Evolutionary conservation across 2,329 filamentous ascomycete genomes (phyloP), one percentile per base, ranked within the genome.

Genomic region (Aspergillus fijiensis): DNA sequence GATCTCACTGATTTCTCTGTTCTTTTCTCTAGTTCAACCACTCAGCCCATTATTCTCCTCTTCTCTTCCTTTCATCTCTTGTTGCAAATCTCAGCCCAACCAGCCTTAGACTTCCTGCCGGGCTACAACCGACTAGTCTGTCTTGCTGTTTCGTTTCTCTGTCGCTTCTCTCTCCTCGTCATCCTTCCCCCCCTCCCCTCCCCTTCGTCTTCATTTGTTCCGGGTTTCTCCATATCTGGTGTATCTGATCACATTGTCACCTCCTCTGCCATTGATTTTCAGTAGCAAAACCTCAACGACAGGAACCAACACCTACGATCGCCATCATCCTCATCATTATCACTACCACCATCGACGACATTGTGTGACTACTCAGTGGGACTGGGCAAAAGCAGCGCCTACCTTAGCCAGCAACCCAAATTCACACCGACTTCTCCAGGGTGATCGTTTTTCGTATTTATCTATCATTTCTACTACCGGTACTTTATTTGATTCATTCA

Each of bases 371-470:
- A 57, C 60, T 49, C 48, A 42, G 12, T 27, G 31, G 49, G 33
- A 58, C 50, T 59, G 56, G 55, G 51, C 56, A 52, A 60, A 35
- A 49, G 56, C 59, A 58, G 59, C 52, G 55, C 55, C 51, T 45
- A 45, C 39, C 39, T 45, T 61, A 23, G 61, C 49, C 58, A 61
- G 55, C 54, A 63, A 58, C 56, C 52, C 60, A 50, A 62, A 58
- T 61, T 57, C 63, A 65, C 64, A 66, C 64, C 64, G 64, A 65
- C 64, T 67, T 61, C 63, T 65, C 55, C 57, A 61, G 60, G 55
- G 39, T 47, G 31, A 45, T 52, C 54, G 29, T 16, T 48, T 56
- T 60, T 19, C 39, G 14, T 16, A 45, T 19, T 45, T 52, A 55
- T 58, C 58, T 60, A 23, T 59, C 55, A 55, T 60, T 47, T 59